These are phyloP conservation scores for Penicillium sp. DNA, from an alignment of 2,329 filamentous ascomycete species.

Conservation along the genomic window DNA sequence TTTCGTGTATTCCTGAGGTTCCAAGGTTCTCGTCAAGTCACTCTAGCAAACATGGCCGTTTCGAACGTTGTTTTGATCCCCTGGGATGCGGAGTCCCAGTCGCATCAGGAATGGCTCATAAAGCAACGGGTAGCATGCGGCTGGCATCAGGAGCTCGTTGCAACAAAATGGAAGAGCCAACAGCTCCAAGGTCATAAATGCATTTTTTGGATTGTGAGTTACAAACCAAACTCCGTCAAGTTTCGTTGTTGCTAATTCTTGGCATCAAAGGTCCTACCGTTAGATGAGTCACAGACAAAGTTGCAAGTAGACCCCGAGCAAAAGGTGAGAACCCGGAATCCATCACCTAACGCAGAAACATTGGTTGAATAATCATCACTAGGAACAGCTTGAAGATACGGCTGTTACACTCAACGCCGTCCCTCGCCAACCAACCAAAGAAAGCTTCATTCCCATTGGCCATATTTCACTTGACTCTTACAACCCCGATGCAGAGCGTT, in stretches of 20 bases:
- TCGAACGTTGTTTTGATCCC: slow-evolving; percentile 15
- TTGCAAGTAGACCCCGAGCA: background rate
- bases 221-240: background rate
- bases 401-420: slow-evolving; percentile 18
- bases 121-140: slow-evolving; percentile 20
- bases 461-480: slow-evolving; percentile 23
- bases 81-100: slow-evolving; percentile 18
- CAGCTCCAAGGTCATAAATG: slow-evolving; percentile 21
- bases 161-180: slow-evolving; percentile 14
- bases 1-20: too few relatives aligned
- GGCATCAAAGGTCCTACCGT: slow-evolving; percentile 1
- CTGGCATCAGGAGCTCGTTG: slow-evolving; percentile 22
- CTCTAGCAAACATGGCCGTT: slow-evolving; percentile 2
- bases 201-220: slow-evolving; percentile 26
- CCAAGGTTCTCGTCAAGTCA: too few relatives aligned
- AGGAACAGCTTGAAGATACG: slow-evolving; percentile 15
- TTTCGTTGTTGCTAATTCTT: background rate
- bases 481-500: slow-evolving; percentile 11
- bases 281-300: slow-evolving; percentile 8
- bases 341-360: background rate
- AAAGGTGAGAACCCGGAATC: background rate
- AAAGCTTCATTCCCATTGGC: slow-evolving; percentile 18
- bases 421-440: slow-evolving; percentile 10
- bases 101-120: slow-evolving; percentile 14
- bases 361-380: background rate